Evolutionary conservation across 305 asterid genomes (phyloP).

Genomic region (Plantago coronopus): DNA sequence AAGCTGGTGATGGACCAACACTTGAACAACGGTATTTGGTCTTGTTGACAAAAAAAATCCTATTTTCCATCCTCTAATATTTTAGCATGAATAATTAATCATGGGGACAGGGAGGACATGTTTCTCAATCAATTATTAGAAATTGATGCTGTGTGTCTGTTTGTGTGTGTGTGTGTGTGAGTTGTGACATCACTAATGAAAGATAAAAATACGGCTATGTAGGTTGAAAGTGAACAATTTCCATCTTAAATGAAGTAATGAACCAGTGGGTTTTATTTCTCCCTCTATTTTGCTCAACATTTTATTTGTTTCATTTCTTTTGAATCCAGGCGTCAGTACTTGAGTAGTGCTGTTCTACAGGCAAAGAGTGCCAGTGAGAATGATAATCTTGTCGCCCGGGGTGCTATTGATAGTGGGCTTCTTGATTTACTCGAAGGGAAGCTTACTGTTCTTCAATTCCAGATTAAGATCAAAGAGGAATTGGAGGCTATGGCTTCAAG

Average conservation of each 20-base stretch:
- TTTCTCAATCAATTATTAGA: neutral
- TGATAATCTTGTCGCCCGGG: conserved; percentile 48
- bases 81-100: conserved; percentile 17
- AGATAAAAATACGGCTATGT: no score
- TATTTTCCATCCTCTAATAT: conserved; percentile 9
- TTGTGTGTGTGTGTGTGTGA: neutral
- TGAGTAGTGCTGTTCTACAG: conserved; percentile 96
- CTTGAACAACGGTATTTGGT: conserved; percentile 79
- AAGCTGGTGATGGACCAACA: conserved; percentile 63
- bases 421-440: conserved; percentile 95
- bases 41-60: conserved; percentile 18
- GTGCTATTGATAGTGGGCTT: conserved; percentile 73
- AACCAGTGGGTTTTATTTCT: neutral
- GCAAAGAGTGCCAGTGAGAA: conserved; percentile 78
- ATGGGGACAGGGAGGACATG: neutral
- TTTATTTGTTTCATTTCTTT: conserved; percentile 27
- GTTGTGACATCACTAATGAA: neutral
- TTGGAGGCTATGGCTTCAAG: conserved; percentile 64
- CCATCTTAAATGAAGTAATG: neutral
- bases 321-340: conserved; percentile 80
- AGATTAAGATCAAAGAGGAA: conserved; percentile 83
- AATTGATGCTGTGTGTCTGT: neutral
- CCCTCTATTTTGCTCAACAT: conserved; percentile 12
- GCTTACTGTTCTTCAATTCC: conserved; percentile 94
- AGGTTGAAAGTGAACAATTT: no score